Percentiles rank a stretch among this genome's conserved stretches.
Conservation (phyloP, 352 stramenopile species). For the Phytophthora pisi region DNA sequence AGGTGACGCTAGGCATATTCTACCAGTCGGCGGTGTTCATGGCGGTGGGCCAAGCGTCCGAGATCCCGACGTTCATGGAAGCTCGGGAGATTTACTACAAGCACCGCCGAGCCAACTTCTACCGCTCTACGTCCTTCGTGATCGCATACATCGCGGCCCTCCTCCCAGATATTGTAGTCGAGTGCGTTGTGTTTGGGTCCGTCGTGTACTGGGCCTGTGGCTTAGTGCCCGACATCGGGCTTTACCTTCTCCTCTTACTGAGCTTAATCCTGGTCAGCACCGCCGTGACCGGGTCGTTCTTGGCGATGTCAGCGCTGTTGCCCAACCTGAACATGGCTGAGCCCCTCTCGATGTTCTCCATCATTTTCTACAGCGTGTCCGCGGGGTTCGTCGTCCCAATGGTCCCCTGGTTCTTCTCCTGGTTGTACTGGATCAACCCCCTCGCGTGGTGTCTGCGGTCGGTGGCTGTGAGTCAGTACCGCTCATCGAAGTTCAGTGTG, state of each 20-base stretch:
- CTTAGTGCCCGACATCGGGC: neutral
- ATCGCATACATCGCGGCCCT: neutral
- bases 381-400: neutral
- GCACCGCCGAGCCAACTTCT: neutral
- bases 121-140: neutral
- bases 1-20: neutral
- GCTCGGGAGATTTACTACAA: neutral
- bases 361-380: neutral
- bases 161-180: neutral
- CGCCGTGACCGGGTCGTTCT: neutral
- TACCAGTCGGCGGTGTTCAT: neutral
- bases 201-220: neutral
- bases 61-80: neutral
- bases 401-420: neutral
- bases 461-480: neutral
- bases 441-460: neutral
- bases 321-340: neutral
- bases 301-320: neutral
- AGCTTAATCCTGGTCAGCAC: neutral
- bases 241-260: neutral
- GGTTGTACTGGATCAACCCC: neutral
- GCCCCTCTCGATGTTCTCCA: neutral
- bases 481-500: neutral
- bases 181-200: neutral
- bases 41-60: neutral